Base-by-base conservation (phyloP, 2,329 filamentous ascomycete species). In the Drechslerella dactyloides region DNA sequence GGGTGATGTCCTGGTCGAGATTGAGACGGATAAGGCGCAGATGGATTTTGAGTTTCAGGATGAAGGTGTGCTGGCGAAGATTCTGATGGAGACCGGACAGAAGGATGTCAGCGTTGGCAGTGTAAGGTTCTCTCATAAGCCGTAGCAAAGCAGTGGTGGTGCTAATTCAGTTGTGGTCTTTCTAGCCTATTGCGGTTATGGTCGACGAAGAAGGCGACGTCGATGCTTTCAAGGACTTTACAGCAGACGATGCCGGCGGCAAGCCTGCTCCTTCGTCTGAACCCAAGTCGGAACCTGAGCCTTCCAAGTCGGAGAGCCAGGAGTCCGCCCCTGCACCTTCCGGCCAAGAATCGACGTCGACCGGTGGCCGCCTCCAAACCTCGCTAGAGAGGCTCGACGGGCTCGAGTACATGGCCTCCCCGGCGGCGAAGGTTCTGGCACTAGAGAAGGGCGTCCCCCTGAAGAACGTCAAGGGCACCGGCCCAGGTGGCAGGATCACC, bases 31-130 rank as follows among this genome's bases (percentile, higher is more conserved):
- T 83, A 99, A 99, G 86, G 94, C 94, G 75, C 94, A 97, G 84
- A 99, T 99, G 94, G 94, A 99, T 84, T 97, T 99, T 81, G 94
- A 99, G 82, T 97, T 96, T 83, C 94, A 99, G 82, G 94, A 99
- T 79, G 94, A 97, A 80, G 94, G 93, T 84, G 86, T 96, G 73
- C 85, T 99, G 76, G 93, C 94, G 78, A 96, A 96, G 86, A 86
- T 97, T 75, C 84, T 99, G 79, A 94, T 92, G 83, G 90, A 96
- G 51, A 89, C 89, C 72, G 96, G 96, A 75, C 89, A 89, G 81
- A 99, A 97, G 85, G 94, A 99, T 80, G 84, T 99, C 74, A 81
- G 93, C 30, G 92, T 99, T 78, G 94, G 94, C 81, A 94, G 90
- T 82, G 94, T 99, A 87, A 83, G 91, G 87, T 63, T 62, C 61